A percentile compares a stretch with the other conserved stretches of the same genome.
phyloP scores from a whole-genome alignment of 805 yeast genomes.

The Zygoascus tannicola region DNA sequence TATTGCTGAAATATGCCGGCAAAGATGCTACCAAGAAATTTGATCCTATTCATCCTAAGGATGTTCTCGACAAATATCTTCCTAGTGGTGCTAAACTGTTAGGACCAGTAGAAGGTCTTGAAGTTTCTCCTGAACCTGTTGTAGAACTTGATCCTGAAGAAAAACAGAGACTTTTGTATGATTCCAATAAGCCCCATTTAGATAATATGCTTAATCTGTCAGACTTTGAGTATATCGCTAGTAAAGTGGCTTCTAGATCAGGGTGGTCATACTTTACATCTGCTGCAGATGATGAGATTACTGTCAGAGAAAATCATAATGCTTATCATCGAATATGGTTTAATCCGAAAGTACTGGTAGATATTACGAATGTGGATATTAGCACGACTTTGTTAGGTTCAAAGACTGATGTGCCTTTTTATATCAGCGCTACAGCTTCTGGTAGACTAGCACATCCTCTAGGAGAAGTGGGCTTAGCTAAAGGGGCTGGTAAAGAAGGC shows the following conservation, averaged over 20 bases:
- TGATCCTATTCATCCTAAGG: constrained; percentile 87
- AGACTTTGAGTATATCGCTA: constrained; percentile 84
- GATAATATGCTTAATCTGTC: constrained; percentile 62
- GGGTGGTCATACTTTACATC: constrained; percentile 94
- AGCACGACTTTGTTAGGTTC: constrained; percentile 71
- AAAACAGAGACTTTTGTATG: constrained; percentile 32
- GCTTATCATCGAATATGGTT: constrained; percentile 85
- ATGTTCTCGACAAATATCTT: constrained; percentile 58
- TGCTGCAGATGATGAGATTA: constrained; percentile 88
- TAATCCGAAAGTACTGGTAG: constrained; percentile 73
- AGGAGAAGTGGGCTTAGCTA: constrained; percentile 80
- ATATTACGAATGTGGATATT: constrained; percentile 65
- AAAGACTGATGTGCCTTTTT: constrained; percentile 65
- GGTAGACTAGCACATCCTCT: constrained; percentile 90
- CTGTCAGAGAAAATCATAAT: constrained; percentile 80
- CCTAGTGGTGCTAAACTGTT: constrained; percentile 46
- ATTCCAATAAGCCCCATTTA: constrained; percentile 56
- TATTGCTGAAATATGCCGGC: constrained; percentile 53
- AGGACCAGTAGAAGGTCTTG: constrained; percentile 37
- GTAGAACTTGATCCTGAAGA: constrained; percentile 31
- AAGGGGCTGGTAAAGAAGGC: constrained; percentile 65
- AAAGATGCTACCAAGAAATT: constrained; percentile 75
- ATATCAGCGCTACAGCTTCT: constrained; percentile 84
- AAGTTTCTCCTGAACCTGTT: constrained; percentile 6
- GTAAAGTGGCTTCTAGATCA: constrained; percentile 59